Base-by-base conservation (phyloP, 75 land plant genomes). In the Pinus tabuliformis region DNA sequence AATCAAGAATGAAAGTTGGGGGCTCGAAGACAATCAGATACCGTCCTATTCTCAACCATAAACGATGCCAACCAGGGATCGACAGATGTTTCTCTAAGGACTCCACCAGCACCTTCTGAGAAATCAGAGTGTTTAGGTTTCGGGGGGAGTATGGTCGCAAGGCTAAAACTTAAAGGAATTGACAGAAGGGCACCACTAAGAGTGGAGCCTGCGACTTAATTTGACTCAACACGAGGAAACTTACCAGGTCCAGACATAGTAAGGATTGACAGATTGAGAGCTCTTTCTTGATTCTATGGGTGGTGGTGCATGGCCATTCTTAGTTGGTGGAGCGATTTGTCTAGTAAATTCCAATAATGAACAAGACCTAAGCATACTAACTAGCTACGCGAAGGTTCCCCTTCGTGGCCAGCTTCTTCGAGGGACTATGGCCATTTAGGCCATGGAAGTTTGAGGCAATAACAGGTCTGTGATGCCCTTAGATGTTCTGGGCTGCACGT, bases 351-450 rank as follows among this genome's bases (percentile, higher is more conserved):
- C 83, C 76, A 86, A 81, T 93, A 90, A 92, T 83, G 87, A 92
- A 90, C 87, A 91, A 92, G 95, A 92, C 95, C 95, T 92, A 91
- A 88, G 87, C 93, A 85, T 88, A 83, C 89, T 92, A 91, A 89
- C 91, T 89, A 89, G 89, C 92, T 85, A 90, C 59, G 75, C 24
- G 56, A 85, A 78, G 85, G 78, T 65, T 37, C 21, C 49, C 70
- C 70, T 65, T 65, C 45, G 3, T 21, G 75, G 78, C 78, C 75
- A 81, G 75, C 87, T 85, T 84, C 87, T 85, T 81, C 81, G 87
- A 85, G 81, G 89, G 89, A 88, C 86, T 77, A 88, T 88, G 81
- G 87, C 82, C 82, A 62, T 62, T 70, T 80, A 80, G 87, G 86
- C 82, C 79, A 83, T 76, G 89, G 89, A 89, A 89, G 91, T 89